A percentile compares a stretch with the other conserved stretches of the same genome.
These are phyloP conservation scores for Taiwanofungus camphoratus DNA, from an alignment of 1,284 basidiomycete species.

Conservation along the genomic window DNA sequence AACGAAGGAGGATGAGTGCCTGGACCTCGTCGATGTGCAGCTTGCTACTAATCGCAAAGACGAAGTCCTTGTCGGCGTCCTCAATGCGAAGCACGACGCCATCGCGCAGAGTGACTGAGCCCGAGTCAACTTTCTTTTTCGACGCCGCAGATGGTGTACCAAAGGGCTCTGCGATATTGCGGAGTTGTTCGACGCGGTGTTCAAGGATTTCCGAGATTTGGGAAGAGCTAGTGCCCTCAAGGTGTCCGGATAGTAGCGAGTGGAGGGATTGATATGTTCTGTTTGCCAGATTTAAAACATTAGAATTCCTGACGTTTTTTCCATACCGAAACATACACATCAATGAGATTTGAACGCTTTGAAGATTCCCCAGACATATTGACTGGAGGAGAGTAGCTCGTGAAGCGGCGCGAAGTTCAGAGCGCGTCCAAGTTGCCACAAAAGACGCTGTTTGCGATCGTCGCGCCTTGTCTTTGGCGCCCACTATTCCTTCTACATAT, in stretches of 20 bases:
- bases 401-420: constrained; percentile 13
- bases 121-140: constrained; percentile 57
- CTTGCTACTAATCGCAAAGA: constrained; percentile 61
- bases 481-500: constrained; percentile 8
- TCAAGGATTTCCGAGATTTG: constrained; percentile 54
- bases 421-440: constrained; percentile 10
- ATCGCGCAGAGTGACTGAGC: constrained; percentile 59
- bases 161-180: constrained; percentile 53
- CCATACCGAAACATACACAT: constrained; percentile 45
- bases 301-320: not conserved
- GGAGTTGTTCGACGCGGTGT: constrained; percentile 51
- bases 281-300: constrained; percentile 6
- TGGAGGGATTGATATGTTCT: constrained; percentile 69
- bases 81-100: constrained; percentile 57
- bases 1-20: constrained; percentile 64
- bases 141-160: constrained; percentile 64
- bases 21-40: constrained; percentile 76
- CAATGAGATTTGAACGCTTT: constrained; percentile 48
- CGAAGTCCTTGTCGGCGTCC: constrained; percentile 60
- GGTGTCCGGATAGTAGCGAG: constrained; percentile 48
- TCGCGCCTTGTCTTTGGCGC: constrained; percentile 5
- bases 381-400: no score
- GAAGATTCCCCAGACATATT: constrained; percentile 39
- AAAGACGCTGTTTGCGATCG: constrained; percentile 9
- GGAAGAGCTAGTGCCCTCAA: constrained; percentile 49